Base-by-base conservation (phyloP, 169 alveolate genomes). In the Plasmodium gallinaceum region DNA sequence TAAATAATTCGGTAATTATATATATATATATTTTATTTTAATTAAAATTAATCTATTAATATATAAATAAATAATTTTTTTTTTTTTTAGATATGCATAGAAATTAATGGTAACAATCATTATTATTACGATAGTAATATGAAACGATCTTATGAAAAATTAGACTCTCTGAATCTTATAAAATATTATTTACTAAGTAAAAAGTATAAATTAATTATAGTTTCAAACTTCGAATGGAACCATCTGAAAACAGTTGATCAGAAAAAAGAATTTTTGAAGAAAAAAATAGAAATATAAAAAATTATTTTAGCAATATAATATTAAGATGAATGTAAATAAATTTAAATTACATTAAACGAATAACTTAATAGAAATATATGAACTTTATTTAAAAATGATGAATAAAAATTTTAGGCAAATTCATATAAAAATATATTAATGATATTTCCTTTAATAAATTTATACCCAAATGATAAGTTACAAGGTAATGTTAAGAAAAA, bases 131-230 rank as follows among this genome's bases (percentile, higher is more conserved):
- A 78, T 18, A 51, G 20, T 20, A 66, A 78, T 46, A 64, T 78
- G 89, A 78, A 65, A 16, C 62, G 89, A 5, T 78, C 78, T n/a
- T 48, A 45, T n/a, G 65, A 78, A 48, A 78, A 78, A n/a, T 51
- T 78, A 20, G 89, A 78, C 46, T 51, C 71, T 43, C 51, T 64
- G 26, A 78, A 78, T 37, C 70, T 78, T 26, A 65, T 78, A 78
- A 78, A 78, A 69, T 78, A 78, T 78, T 78, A 78, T 69, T 65
- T 78, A 78, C 37, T 78, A 46, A 64, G 89, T 45, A 65, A 78
- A 65, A 78, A 46, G 54, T 78, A 78, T 37, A 78, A 58, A 48
- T 54, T 78, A 32, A 78, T 78, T 48, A 16, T 78, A 45, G 70
- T 78, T 14, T 42, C 75, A 2, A 64, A 78, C 48, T 58, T 64